A percentile compares a stretch with the other conserved stretches of the same genome.
These are phyloP conservation scores for Diaporthe longicolla DNA, from an alignment of 2,329 filamentous ascomycete genomes.

Conservation along the genomic window DNA sequence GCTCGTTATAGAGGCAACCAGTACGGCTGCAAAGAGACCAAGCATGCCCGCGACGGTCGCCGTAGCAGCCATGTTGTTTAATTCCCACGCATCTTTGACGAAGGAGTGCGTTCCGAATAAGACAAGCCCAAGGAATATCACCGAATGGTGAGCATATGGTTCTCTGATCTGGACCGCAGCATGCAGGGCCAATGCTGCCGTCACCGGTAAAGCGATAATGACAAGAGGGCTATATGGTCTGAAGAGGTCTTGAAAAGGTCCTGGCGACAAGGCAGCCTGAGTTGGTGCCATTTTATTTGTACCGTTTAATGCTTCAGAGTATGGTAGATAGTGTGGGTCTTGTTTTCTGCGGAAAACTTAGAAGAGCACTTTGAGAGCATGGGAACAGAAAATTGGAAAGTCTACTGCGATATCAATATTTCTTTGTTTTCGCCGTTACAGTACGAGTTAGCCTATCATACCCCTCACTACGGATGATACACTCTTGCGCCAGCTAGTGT, in stretches of 20 bases:
- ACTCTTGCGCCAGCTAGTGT: slow-evolving; percentile 4
- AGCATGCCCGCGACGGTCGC: slow-evolving; percentile 10
- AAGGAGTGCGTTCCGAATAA: slow-evolving; percentile 7
- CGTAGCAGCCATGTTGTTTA: not conserved
- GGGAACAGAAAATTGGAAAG: not conserved
- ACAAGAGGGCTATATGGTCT: slow-evolving; percentile 14
- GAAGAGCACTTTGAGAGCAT: not conserved
- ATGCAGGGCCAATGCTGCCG: slow-evolving; percentile 14
- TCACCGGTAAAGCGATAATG: slow-evolving; percentile 8
- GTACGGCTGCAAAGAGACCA: not conserved
- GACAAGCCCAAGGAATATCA: slow-evolving; percentile 9
- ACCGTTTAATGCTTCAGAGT: not conserved
- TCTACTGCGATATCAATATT: not conserved
- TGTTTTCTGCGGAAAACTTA: not conserved
- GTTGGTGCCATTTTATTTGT: not conserved
- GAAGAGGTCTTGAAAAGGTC: not conserved
- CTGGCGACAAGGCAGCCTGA: not conserved
- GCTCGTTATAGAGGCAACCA: not conserved
- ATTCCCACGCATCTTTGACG: slow-evolving; percentile 17
- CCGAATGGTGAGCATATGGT: slow-evolving; percentile 11
- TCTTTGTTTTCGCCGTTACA: not conserved
- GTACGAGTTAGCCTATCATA: not conserved
- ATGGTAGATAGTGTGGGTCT: not conserved
- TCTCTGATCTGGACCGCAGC: slow-evolving; percentile 16
- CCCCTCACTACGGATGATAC: slow-evolving; percentile 29